Evolutionary conservation across 1,139 yeast species (phyloP), one percentile per base, ranked within the genome.

Genomic region (Yamadazyma mexicana): DNA sequence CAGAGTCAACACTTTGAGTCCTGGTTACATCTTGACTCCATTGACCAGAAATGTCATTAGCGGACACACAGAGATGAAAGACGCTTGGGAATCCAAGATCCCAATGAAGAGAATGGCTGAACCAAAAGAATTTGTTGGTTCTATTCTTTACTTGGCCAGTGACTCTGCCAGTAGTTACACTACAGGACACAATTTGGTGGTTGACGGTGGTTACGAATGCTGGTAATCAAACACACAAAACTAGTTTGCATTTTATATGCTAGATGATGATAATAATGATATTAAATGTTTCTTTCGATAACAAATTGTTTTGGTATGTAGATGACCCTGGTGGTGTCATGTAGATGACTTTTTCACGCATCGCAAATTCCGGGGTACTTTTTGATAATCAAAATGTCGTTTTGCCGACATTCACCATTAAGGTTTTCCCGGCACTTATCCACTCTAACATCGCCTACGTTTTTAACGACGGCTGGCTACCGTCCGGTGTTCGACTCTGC

Each of bases 51-150:
- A 71, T 45, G 76, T 72, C 30, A 68, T 70, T 46, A 46, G 71
- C 22, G 75, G 74, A 20, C 66, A 70, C 58, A 40, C 66, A 23
- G 77, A 71, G 43, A 66, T 72, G 74, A 71, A 70, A 57, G 73
- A 69, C 23, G 64, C 68, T 26, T 71, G 77, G 77, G 77, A 71
- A 52, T 54, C 64, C 34, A 70, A 66, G 59, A 66, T 71, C 46
- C 77, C 77, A 39, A 66, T 69, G 71, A 66, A 67, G 57, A 65
- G 77, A 60, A 72, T 71, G 77, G 76, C 77, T 36, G 76, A 71
- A 48, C 76, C 76, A 47, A 71, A 71, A 56, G 77, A 72, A 50
- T 71, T 71, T 49, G 74, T 71, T 33, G 76, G 77, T 28, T 61
- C 72, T 26, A 61, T 71, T 40, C 64, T 72, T 47, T 71, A 71